Base-by-base conservation (phyloP, 352 stramenopile genomes). In the Lagenidium sp. region DNA sequence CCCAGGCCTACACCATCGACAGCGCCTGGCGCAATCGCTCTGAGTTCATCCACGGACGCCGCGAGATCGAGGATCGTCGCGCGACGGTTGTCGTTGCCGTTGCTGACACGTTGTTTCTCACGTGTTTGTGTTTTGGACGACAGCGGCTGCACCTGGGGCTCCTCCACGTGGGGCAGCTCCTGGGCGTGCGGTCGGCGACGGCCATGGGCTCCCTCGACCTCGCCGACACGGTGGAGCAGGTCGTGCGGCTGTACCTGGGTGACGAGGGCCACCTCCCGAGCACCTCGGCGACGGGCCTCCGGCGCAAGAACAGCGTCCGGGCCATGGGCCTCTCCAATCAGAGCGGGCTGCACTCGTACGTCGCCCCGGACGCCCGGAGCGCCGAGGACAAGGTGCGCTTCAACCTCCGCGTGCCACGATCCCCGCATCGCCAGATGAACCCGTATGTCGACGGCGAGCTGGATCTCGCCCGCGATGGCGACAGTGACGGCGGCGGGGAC, bases 11-110 rank as follows among this genome's bases (percentile, higher is more conserved):
- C 65, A 87, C 77, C 0, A 31, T 41, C 4, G 76, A 93, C 67
- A 94, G 76, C 34, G 47, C 43, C 41, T 95, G 85, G 83, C 70
- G 85, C 50, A 95, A 95, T 57, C 83, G 85, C 13, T 74, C 60
- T 26, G 55, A 87, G 41, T 94, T 96, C 24, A 36, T 96, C 18
- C 79, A 53, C 26, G 83, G 85, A 1, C 63, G 83, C 0, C 25
- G 64, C 3, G 70, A 94, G 38, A 86, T 96, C 38, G 63, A 82
- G 41, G 57, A n/a, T n/a, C n/a, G n/a, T n/a, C n/a, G n/a, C n/a
- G n/a, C n/a, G n/a, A n/a, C n/a, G n/a, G n/a, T n/a, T n/a, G n/a
- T n/a, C n/a, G n/a, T n/a, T n/a, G n/a, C n/a, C n/a, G n/a, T n/a
- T n/a, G n/a, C n/a, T 38, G 23, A 22, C 4, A 19, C 22, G 15